These are phyloP conservation scores for Hypoxylon rubiginosum DNA, from an alignment of 2,329 filamentous ascomycete genomes.

Conservation along the genomic window DNA sequence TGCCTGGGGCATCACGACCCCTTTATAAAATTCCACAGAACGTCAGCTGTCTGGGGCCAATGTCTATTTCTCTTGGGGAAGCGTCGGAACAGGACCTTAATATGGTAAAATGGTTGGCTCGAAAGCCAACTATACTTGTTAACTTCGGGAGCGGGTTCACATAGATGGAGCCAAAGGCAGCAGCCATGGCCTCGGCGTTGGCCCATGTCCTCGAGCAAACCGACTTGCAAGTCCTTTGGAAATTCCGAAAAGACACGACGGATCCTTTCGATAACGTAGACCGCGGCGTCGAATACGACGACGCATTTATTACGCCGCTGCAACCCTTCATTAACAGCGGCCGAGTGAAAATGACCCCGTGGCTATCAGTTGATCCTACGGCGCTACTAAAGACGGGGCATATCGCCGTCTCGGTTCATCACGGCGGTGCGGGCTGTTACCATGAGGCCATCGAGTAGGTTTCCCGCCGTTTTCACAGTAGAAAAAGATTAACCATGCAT, in stretches of 20 bases:
- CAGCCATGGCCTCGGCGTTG: conserved; percentile 37
- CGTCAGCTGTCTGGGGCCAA: conserved; percentile 39
- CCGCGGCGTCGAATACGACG: conserved; percentile 14
- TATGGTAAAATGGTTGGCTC: conserved; percentile 35
- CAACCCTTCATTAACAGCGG: conserved; percentile 34
- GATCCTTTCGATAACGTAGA: conserved; percentile 1
- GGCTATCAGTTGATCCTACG: conserved; percentile 34
- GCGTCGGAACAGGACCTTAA: conserved; percentile 29
- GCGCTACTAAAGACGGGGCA: conserved; percentile 39
- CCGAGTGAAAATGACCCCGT: conserved; percentile 35
- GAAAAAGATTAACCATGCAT: conserved; percentile 6
- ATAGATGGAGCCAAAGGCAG: conserved; percentile 26
- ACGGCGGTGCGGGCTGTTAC: conserved; percentile 44
- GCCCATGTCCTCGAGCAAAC: conserved; percentile 6
- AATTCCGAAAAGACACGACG: conserved; percentile 18
- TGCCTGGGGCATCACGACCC: conserved; percentile 36
- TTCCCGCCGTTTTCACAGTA: not conserved
- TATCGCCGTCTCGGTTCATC: conserved; percentile 41
- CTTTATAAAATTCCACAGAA: conserved; percentile 38
- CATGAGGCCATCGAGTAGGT: conserved; percentile 40
- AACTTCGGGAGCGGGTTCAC: conserved; percentile 36
- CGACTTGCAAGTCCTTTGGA: conserved; percentile 27
- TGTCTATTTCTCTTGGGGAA: conserved; percentile 25
- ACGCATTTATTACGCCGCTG: conserved; percentile 29
- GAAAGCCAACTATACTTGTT: conserved; percentile 38